Conservation (phyloP, 192 early-diverging fungal species). For the Backusella sp. region DNA sequence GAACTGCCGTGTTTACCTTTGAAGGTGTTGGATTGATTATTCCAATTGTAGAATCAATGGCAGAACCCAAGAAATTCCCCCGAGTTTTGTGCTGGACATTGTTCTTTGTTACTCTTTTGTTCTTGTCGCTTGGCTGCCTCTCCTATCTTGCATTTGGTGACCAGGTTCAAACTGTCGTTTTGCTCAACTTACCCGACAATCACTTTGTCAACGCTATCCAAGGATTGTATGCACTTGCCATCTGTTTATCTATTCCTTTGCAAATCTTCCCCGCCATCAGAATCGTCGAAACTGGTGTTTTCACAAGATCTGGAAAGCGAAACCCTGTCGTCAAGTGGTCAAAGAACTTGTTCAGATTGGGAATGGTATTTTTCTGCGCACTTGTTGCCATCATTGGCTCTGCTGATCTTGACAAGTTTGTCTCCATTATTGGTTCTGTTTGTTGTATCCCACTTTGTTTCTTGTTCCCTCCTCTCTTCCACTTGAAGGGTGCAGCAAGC, state of each 20-base stretch:
- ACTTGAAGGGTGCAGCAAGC: slow-evolving; percentile 56
- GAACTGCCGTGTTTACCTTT: slow-evolving; percentile 92
- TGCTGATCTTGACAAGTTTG: slow-evolving; percentile 71
- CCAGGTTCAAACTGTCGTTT: slow-evolving; percentile 68
- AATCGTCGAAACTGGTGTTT: slow-evolving; percentile 66
- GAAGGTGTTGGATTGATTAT: slow-evolving; percentile 81
- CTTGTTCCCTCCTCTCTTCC: slow-evolving; percentile 77
- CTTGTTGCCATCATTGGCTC: slow-evolving; percentile 57
- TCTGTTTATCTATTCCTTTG: slow-evolving; percentile 73
- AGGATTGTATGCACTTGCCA: slow-evolving; percentile 71
- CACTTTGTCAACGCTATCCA: slow-evolving; percentile 54
- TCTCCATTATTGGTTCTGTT: slow-evolving; percentile 57
- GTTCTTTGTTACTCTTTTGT: slow-evolving; percentile 42
- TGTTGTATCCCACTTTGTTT: slow-evolving; percentile 73
- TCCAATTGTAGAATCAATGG: slow-evolving; percentile 57
- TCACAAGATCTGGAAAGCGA: slow-evolving; percentile 53
- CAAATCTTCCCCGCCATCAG: slow-evolving; percentile 69
- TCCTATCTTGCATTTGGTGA: slow-evolving; percentile 69
- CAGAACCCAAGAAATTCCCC: slow-evolving; percentile 54
- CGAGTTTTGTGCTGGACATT: slow-evolving; percentile 47
- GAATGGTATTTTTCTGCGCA: slow-evolving; percentile 54
- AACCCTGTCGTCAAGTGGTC: slow-evolving; percentile 65
- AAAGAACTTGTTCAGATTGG: slow-evolving; percentile 65
- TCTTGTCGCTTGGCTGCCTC: slow-evolving; percentile 44
- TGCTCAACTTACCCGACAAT: slow-evolving; percentile 63